phyloP scores from a whole-genome alignment of 495 filamentous ascomycete species.

The Lasiosphaeriaceae sp. region DNA sequence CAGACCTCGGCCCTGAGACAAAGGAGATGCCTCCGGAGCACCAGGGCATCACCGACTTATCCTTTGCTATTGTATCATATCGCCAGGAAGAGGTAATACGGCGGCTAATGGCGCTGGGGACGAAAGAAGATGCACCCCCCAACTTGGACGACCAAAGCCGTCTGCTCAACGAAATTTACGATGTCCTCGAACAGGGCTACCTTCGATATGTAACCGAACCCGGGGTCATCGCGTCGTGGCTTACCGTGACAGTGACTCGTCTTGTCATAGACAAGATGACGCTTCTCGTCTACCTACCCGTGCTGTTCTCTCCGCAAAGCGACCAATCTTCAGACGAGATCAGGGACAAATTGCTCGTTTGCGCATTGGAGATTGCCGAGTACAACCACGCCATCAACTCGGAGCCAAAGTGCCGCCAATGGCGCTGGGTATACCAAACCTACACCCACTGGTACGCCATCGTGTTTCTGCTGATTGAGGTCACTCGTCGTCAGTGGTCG shows the following conservation, averaged over 20 bases:
- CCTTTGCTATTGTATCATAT: conserved; percentile 23
- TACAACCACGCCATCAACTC: conserved; percentile 57
- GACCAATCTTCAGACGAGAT: conserved; percentile 46
- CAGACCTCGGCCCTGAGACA: conserved; percentile 36
- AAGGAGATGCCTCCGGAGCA: conserved; percentile 27
- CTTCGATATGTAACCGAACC: conserved; percentile 53
- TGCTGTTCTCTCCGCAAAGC: conserved; percentile 35
- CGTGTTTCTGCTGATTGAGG: conserved; percentile 53
- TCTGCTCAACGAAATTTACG: conserved; percentile 59
- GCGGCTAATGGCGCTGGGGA: conserved; percentile 34
- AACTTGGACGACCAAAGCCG: conserved; percentile 41
- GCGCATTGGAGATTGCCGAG: conserved; percentile 68
- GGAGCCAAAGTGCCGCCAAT: conserved; percentile 50
- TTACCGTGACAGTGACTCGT: conserved; percentile 60
- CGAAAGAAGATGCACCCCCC: conserved; percentile 9
- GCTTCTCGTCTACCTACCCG: conserved; percentile 38
- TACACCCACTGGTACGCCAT: conserved; percentile 64
- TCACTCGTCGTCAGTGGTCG: conserved; percentile 64
- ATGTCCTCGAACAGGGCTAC: conserved; percentile 60
- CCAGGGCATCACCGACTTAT: conserved; percentile 35
- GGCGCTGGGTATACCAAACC: conserved; percentile 66
- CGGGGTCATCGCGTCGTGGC: conserved; percentile 58
- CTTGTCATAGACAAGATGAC: conserved; percentile 58
- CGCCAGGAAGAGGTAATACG: conserved; percentile 30
- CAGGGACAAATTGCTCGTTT: conserved; percentile 65